Base-by-base conservation (phyloP, 768 basidiomycete species). In the Scleroderma citrinum region DNA sequence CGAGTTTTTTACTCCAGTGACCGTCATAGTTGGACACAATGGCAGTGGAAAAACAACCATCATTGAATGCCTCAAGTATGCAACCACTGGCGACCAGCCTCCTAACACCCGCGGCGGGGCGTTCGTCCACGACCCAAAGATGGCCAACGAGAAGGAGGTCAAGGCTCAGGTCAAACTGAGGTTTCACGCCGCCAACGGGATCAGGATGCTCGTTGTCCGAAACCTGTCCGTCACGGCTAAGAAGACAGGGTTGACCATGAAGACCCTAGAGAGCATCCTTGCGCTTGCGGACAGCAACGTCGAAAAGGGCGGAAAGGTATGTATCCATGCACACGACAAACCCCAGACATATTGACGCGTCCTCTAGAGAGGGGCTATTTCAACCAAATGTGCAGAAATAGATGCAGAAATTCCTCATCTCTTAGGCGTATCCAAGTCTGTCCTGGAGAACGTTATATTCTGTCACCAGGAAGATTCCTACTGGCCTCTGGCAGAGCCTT, bases 381-480 rank as follows among this genome's bases (percentile, higher is more conserved):
- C 96, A 7, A 97, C 95, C 1, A 97, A 96, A 68, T 98, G 95
- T 60, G 92, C 94, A 4, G 93, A 96, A 67, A 87, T 99, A 78
- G 95, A 99, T 61, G 69, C 77, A 3, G 96, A 98, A 64, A 93
- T 98, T 43, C 96, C 96, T 17, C 80, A 87, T 36, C 69, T 97
- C 14, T 78, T 98, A 16, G 96, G 96, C 26, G 96, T 98, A 12
- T 96, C 92, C 12, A 96, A 94, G 65, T 86, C 94, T n/a, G 94
- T 99, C 31, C 82, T 98, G 20, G 95, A 98, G 59, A 98, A 97
- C 62, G 96, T 99, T 59, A 98, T 99, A 43, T 99, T 99, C 61
- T 99, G 96, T 67, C 96, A 99, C 66, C 96, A 99, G 68, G 96
- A 99, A 60, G 96, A 99, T 46, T 94, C 92, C 0, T 97, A 91